Percentiles rank a stretch among this genome's conserved stretches.
phyloP scores from a whole-genome alignment of 1,284 basidiomycete genomes.

The Apiotrichum gracile region DNA sequence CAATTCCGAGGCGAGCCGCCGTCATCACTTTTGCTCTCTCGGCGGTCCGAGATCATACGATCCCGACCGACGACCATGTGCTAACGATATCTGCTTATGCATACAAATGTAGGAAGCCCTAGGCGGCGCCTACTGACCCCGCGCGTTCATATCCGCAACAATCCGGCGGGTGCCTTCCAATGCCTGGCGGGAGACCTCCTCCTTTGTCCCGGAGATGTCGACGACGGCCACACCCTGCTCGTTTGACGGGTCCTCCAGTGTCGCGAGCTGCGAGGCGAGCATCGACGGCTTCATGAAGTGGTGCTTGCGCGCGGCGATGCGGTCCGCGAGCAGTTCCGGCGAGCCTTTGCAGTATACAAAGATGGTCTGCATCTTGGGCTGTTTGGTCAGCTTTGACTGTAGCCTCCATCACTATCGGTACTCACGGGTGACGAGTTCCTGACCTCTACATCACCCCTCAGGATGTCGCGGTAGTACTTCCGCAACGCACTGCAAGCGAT shows the following conservation, averaged over 20 bases:
- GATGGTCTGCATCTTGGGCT: slow-evolving; percentile 55
- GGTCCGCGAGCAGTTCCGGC: slow-evolving; percentile 57
- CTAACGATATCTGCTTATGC: too few species aligned
- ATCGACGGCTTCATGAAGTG: slow-evolving; percentile 88
- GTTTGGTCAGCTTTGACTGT: not conserved
- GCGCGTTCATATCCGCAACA: slow-evolving; percentile 17
- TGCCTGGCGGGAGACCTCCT: slow-evolving; percentile 55
- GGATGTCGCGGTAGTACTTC: slow-evolving; percentile 69
- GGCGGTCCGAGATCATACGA: too few species aligned
- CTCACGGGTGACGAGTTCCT: slow-evolving; percentile 5
- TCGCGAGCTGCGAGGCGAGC: slow-evolving; percentile 76
- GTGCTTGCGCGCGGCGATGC: slow-evolving; percentile 65
- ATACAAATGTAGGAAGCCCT: not conserved
- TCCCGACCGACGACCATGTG: too few species aligned
- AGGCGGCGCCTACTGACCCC: slow-evolving; percentile 13
- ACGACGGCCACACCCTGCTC: slow-evolving; percentile 66
- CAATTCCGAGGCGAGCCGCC: too few species aligned
- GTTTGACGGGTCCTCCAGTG: slow-evolving; percentile 66
- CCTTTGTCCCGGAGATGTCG: slow-evolving; percentile 55
- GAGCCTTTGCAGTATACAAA: slow-evolving; percentile 79
- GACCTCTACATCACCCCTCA: slow-evolving; percentile 56
- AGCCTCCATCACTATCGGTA: not conserved
- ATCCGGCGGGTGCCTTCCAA: slow-evolving; percentile 32
- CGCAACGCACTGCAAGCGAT: slow-evolving; percentile 86
- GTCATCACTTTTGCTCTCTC: too few species aligned